phyloP scores from a whole-genome alignment of 2,329 filamentous ascomycete genomes.

The Teratosphaeria nubilosa region DNA sequence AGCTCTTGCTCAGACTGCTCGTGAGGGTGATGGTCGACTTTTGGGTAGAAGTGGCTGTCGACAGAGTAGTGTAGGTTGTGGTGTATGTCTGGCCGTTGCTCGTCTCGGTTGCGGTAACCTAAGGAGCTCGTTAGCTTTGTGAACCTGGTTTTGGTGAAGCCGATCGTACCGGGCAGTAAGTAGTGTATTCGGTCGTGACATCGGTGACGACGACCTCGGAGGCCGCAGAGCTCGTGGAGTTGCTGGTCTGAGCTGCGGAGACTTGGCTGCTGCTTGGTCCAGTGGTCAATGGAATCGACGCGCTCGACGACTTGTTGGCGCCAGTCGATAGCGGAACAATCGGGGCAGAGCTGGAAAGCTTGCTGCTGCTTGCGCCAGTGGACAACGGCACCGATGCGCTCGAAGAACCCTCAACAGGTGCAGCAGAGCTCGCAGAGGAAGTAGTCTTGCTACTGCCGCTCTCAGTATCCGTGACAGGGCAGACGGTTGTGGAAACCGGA shows the following conservation, averaged over 20 bases:
- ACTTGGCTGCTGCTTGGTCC: background rate
- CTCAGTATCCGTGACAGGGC: constrained; percentile 67
- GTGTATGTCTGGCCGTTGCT: background rate
- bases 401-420: background rate
- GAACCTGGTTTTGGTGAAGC: background rate
- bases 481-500: constrained; percentile 29
- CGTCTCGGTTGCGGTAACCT: background rate
- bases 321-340: background rate
- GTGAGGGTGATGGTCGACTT: background rate
- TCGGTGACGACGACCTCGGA: constrained; percentile 34
- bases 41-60: background rate
- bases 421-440: background rate
- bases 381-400: background rate
- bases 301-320: background rate
- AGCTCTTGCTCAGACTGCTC: background rate
- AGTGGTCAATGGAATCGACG: background rate
- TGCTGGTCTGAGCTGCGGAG: constrained; percentile 49
- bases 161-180: constrained; percentile 4
- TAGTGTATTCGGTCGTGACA: constrained; percentile 6
- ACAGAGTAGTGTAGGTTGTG: constrained; percentile 2
- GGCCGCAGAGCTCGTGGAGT: constrained; percentile 66
- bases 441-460: background rate
- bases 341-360: background rate
- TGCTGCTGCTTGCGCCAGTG: background rate
- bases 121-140: background rate